phyloP scores from a whole-genome alignment of 2,329 filamentous ascomycete genomes.

The Alternaria brassicicola region DNA sequence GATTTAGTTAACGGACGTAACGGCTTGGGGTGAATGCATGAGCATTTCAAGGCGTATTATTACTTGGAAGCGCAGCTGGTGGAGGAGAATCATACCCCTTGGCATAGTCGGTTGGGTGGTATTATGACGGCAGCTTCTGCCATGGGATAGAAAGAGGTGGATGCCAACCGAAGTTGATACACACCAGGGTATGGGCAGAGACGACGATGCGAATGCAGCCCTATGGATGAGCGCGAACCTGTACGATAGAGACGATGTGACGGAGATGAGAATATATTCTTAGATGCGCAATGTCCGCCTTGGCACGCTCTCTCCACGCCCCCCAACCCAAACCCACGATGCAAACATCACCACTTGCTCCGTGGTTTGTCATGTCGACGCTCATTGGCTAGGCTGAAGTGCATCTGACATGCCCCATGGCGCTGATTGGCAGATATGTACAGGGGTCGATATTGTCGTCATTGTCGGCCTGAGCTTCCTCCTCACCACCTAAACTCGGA shows the following conservation, averaged over 20 bases:
- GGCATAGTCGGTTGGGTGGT: neutral
- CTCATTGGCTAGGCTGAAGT: conserved; percentile 3
- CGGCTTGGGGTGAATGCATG: conserved; percentile 20
- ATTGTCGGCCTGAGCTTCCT: conserved; percentile 20
- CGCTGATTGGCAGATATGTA: conserved; percentile 23
- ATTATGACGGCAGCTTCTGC: neutral
- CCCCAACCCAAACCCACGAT: conserved; percentile 7
- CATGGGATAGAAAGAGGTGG: neutral
- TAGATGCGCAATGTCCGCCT: neutral
- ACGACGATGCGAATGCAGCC: conserved; percentile 1
- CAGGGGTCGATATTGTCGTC: conserved; percentile 26
- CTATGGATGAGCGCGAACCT: conserved; percentile 5
- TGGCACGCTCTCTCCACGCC: neutral
- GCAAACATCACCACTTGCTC: conserved; percentile 18
- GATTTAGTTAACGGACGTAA: conserved; percentile 5
- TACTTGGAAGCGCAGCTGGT: neutral
- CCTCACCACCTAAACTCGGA: conserved; percentile 21
- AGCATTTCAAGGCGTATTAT: conserved; percentile 16
- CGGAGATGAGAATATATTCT: neutral
- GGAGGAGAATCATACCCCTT: neutral
- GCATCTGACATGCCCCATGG: conserved; percentile 6
- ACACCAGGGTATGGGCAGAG: neutral
- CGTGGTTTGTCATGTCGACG: neutral
- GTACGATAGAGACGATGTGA: conserved; percentile 14
- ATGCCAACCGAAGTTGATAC: neutral